Evolutionary conservation across 257 asterid genomes (phyloP), one percentile per base, ranked within the genome.

Genomic region (Handroanthus guayacan): DNA sequence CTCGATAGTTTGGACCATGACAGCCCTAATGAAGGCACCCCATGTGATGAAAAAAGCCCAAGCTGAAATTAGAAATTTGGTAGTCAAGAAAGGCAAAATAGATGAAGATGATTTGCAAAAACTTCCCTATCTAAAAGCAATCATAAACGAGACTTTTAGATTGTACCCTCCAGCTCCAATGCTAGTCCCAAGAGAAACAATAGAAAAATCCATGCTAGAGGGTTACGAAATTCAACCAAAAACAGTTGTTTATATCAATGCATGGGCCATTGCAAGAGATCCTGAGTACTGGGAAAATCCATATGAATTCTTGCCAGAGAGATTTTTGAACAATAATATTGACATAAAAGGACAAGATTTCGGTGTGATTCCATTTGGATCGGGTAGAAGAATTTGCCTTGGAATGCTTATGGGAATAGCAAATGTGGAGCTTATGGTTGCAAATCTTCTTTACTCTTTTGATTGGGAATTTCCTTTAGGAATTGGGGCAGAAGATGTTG

Each of bases 91-190:
- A 14, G 67, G 75, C 1, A 41, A 41, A 56, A 50, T 74, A 17
- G 70, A 74, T 1, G 71, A 74, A 74, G 71, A 74, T 36, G 78
- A 62, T 74, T 5, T 74, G 11, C 52, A 69, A 0, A 54, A 62
- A 34, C 78, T 74, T 11, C 41, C 41, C 71, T 74, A 74, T 74
- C 34, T 74, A 5, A 62, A 74, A 62, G 71, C 78, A 9, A 63
- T 62, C 50, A 37, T 74, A 34, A 75, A 52, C 2, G 66, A 75
- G 65, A 13, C 73, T 1, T 52, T 75, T 10, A 18, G 79, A 64
- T 64, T 75, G 54, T 58, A 75, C 31, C 66, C 79, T n/a, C 47
- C 67, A 1, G n/a, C 36, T 52, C 79, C 79, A 17, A 2, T 74
- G 34, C 72, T 75, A 2, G 5, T 64, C 3, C 79, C 72, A 2